Evolutionary conservation across 768 basidiomycete genomes (phyloP), one percentile per base, ranked within the genome.

Genomic region (Auriscalpium vulgare): DNA sequence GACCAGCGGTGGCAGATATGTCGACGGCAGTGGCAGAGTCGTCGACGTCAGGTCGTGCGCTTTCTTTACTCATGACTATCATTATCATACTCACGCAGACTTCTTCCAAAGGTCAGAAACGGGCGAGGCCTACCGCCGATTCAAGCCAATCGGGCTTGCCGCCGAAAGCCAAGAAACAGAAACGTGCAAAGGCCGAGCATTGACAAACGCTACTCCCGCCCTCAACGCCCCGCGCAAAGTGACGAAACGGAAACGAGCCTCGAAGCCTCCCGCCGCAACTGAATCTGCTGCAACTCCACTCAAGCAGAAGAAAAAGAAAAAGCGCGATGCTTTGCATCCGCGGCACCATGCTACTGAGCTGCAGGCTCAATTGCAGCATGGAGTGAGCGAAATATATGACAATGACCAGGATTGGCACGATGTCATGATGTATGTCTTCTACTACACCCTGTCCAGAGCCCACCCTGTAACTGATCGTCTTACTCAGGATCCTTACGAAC

Each of bases 401-500:
- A 7, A 5, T 5, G 29, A 29, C 29, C 29, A 29, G 29, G 29
- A 29, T 29, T 29, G 29, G 29, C 29, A 29, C 29, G 29, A 43
- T 43, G 40, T 13, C 40, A 13, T 43, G 40, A 17, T 43, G 29
- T 43, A 82, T 86, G 57, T 68, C 76, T 3, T 64, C 75, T 2
- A 75, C 87, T n/a, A 76, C 78, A 3, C 88, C 89, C 36, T 49
- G 40, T n/a, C 17, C 7, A 40, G 11, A 43, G 11, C 44, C 29
- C 34, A 56, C 53, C 43, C 34, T 57, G 57, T 54, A 47, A 53
- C 3, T 23, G 23, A 47, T 50, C 58, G 50, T 4, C 8, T 43
- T 43, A n/a, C n/a, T n/a, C n/a, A 91, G 87, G 81, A 81, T 58
- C 76, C 87, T 1, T 94, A 87, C 65, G 87, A 93, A 65, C 74